Base-by-base conservation (phyloP, 768 basidiomycete species). In the Trametes villosa region DNA sequence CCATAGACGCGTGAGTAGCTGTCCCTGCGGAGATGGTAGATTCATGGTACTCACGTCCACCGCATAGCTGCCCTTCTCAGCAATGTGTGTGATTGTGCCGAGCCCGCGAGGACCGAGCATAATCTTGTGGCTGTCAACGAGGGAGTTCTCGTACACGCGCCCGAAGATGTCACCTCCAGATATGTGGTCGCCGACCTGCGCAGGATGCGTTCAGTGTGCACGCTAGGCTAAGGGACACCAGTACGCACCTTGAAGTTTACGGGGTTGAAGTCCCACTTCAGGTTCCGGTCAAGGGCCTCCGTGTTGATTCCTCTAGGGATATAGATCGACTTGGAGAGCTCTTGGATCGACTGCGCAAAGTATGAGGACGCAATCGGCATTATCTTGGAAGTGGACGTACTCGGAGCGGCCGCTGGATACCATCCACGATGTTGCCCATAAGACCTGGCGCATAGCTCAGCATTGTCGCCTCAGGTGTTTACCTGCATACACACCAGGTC, bases 261-360 rank as follows among this genome's bases (percentile, higher is more conserved):
- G 9, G 95, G 96, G 52, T 85, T 90, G 74, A 98, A 99, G 74
- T 99, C 97, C 97, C 97, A 99, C 73, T 92, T 81, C 63, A 95
- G 75, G 20, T 81, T 81, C 50, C 97, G 87, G 73, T 94, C 92
- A 27, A 99, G 85, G 26, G 96, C 92, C 65, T 96, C 87, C 33
- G 97, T 98, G 77, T 98, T 98, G 76, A 99, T 98, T 56, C 97
- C 97, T 69, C 95, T 91, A 65, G 97, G 97, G 63, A 99, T 98
- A 77, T 99, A 99, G 70, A 99, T 99, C n/a, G 94, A 97, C 70
- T 98, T 91, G 45, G 97, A 98, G 41, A 92, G 83, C 71, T 97
- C 93, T 86, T 95, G 94, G 67, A 99, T 99, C 33, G 91, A 86
- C 88, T 85, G 71, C 38, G 33, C 47, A 59, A 44, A 52, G 66